Conservation (phyloP, 1,284 basidiomycete genomes). For the Cystobasidium slooffiae region DNA sequence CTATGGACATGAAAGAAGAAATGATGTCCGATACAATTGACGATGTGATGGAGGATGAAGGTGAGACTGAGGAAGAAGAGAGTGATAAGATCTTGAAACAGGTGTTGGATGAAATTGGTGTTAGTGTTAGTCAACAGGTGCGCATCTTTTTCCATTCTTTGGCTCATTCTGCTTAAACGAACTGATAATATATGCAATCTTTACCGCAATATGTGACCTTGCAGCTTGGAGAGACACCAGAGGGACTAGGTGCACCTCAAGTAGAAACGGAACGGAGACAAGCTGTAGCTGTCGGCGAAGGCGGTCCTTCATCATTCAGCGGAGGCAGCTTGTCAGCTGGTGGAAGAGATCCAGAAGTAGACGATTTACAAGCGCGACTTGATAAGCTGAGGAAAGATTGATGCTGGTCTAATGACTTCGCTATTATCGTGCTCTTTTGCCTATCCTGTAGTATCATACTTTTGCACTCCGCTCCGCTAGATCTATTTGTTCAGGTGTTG, state of each 20-base stretch:
- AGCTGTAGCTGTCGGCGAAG: constrained; percentile 78
- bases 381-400: constrained; percentile 69
- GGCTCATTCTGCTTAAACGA: not conserved
- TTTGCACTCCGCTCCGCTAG: not conserved
- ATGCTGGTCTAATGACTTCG: not conserved
- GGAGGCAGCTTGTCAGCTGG: constrained; percentile 59
- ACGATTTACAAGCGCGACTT: constrained; percentile 82
- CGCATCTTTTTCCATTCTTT: constrained; percentile 47
- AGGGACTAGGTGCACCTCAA: constrained; percentile 63
- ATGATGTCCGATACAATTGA: constrained; percentile 99
- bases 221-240: constrained; percentile 82
- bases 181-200: not conserved
- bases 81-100: constrained; percentile 94
- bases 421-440: not conserved
- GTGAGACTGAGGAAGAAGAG: constrained; percentile 86
- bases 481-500: not conserved
- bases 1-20: constrained; percentile 99
- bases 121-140: constrained; percentile 88
- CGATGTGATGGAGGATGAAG: constrained; percentile 94
- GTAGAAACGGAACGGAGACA: constrained; percentile 69
- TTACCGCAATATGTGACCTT: not conserved
- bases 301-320: constrained; percentile 55
- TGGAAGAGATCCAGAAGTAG: constrained; percentile 68
- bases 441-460: not conserved
- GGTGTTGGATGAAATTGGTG: constrained; percentile 96